A percentile compares a stretch with the other conserved stretches of the same genome.
Conservation (phyloP, 768 basidiomycete species). For the Coprinellus micaceus region DNA sequence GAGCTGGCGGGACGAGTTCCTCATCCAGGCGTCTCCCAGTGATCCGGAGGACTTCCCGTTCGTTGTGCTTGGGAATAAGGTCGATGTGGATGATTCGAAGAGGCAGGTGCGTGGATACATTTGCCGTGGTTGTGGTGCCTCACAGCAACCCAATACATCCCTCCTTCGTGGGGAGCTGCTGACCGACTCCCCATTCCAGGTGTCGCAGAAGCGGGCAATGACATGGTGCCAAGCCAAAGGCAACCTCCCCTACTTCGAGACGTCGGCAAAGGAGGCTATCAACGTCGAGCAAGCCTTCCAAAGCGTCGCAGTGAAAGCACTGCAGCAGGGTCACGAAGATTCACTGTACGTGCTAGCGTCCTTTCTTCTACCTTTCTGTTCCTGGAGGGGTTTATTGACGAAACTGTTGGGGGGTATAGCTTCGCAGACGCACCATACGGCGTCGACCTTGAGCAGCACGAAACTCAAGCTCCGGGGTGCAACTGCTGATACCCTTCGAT, state of each 20-base stretch:
- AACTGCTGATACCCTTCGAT: too few species aligned
- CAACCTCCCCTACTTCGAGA: constrained; percentile 99
- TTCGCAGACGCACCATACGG: background rate
- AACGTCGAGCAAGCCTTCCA: constrained; percentile 99
- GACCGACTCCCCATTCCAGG: too few species aligned
- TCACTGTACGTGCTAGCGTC: background rate
- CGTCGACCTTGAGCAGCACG: background rate
- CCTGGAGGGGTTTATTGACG: background rate
- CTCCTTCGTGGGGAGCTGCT: too few species aligned
- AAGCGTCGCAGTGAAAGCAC: constrained; percentile 96
- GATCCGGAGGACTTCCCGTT: constrained; percentile 99
- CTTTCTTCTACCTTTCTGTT: background rate
- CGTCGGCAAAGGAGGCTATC: constrained; percentile 99
- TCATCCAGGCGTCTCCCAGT: constrained; percentile 97
- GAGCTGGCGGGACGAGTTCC: constrained; percentile 99
- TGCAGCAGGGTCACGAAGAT: constrained; percentile 63
- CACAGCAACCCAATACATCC: too few species aligned
- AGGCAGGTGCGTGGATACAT: constrained; percentile 63
- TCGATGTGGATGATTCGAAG: constrained; percentile 98
- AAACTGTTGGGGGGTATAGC: background rate
- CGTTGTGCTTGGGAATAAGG: constrained; percentile 98
- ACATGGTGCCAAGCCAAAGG: constrained; percentile 99
- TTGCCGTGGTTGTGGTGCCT: too few species aligned
- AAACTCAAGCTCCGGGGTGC: background rate
- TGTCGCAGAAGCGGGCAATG: constrained; percentile 99